A percentile compares a stretch with the other conserved stretches of the same genome.
Conservation (phyloP, 2,329 filamentous ascomycete genomes). For the Paracamarosporium sp. region DNA sequence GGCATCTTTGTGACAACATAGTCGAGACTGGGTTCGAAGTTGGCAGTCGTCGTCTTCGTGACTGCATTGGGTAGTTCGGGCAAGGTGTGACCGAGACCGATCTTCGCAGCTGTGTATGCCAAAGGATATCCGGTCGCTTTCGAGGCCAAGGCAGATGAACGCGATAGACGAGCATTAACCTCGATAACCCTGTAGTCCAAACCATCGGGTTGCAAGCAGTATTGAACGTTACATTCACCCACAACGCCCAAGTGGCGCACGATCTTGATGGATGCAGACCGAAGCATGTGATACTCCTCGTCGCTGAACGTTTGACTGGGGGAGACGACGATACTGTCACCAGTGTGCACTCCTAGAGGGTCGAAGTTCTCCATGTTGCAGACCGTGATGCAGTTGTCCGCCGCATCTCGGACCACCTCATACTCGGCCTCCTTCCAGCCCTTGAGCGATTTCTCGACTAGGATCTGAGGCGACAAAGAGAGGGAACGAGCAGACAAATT, state of each 20-base stretch:
- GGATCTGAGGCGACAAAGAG: conserved; percentile 91
- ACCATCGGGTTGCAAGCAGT: conserved; percentile 93
- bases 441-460: conserved; percentile 98
- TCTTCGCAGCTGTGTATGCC: conserved; percentile 97
- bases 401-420: conserved; percentile 94
- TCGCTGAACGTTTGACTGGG: conserved; percentile 96
- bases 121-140: conserved; percentile 98
- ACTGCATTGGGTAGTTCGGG: conserved; percentile 97
- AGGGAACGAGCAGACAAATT: conserved; percentile 93
- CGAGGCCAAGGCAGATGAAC: conserved; percentile 94
- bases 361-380: conserved; percentile 99
- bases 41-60: conserved; percentile 97
- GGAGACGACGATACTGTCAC: conserved; percentile 97
- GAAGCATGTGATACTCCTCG: conserved; percentile 99
- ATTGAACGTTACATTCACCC: conserved; percentile 98
- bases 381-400: conserved; percentile 98
- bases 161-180: conserved; percentile 97
- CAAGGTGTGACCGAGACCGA: conserved; percentile 92
- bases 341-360: conserved; percentile 95
- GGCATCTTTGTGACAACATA: conserved; percentile 99
- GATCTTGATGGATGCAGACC: conserved; percentile 96
- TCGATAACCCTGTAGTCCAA: conserved; percentile 99
- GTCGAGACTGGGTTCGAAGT: conserved; percentile 96
- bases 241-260: conserved; percentile 96
- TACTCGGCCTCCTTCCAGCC: conserved; percentile 99